phyloP scores from a whole-genome alignment of 306 rosid genomes.

The Coriaria nepalensis region DNA sequence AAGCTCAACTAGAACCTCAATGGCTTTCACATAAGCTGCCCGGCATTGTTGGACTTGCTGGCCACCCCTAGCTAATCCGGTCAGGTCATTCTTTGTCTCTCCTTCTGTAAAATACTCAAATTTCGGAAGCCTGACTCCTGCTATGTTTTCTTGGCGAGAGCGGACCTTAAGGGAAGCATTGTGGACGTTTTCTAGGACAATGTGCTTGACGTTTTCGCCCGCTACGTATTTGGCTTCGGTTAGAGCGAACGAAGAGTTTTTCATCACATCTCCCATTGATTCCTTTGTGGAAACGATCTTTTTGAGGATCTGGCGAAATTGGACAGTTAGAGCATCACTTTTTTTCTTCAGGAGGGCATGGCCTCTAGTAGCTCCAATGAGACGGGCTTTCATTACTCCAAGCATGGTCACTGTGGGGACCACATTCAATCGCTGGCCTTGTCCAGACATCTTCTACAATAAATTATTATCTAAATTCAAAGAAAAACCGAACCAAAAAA shows the following conservation, averaged over 20 bases:
- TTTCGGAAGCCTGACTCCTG: constrained; percentile 90
- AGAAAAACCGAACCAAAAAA: background rate
- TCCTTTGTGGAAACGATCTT: constrained; percentile 86
- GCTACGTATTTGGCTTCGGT: constrained; percentile 93
- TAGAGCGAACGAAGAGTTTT: constrained; percentile 65
- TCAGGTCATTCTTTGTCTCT: constrained; percentile 76
- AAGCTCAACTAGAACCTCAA: constrained; percentile 92
- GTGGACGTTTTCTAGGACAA: constrained; percentile 73
- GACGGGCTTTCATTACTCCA: constrained; percentile 70
- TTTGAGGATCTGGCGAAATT: constrained; percentile 74
- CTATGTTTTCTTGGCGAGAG: constrained; percentile 70
- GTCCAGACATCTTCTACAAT: constrained; percentile 61
- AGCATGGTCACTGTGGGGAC: constrained; percentile 96
- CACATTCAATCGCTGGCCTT: constrained; percentile 78
- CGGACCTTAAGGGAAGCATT: constrained; percentile 74
- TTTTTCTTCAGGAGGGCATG: constrained; percentile 96
- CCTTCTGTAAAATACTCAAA: constrained; percentile 59
- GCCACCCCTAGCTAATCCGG: constrained; percentile 91
- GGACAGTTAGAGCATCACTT: constrained; percentile 89
- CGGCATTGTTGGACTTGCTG: constrained; percentile 92
- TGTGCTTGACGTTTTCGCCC: constrained; percentile 78
- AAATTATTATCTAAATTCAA: constrained; percentile 15
- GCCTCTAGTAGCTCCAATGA: constrained; percentile 84
- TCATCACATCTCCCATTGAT: constrained; percentile 93
- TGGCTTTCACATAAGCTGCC: constrained; percentile 67